phyloP scores from a whole-genome alignment of 345 rosid species.

The Eucalyptus tenuipes region DNA sequence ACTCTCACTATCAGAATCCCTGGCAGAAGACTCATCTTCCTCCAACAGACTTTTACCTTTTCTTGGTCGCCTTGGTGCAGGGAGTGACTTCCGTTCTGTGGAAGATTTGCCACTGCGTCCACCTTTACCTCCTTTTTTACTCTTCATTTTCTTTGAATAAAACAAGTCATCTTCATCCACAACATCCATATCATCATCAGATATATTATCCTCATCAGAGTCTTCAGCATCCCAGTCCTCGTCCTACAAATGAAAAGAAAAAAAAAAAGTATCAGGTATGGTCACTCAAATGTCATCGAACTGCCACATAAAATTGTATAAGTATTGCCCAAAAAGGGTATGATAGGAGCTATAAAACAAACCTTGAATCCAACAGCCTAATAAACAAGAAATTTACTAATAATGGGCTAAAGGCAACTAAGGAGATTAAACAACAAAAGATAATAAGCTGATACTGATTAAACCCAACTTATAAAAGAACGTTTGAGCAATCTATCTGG shows the following conservation, averaged over 20 bases:
- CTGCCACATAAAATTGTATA: background rate
- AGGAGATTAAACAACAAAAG: background rate
- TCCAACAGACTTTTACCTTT: slow-evolving; percentile 59
- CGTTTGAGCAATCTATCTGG: background rate
- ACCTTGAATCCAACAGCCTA: background rate
- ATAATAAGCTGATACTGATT: background rate
- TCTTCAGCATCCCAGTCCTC: slow-evolving; percentile 71
- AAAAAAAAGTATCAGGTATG: background rate
- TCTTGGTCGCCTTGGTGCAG: slow-evolving; percentile 32
- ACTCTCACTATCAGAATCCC: slow-evolving; percentile 55
- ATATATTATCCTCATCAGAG: slow-evolving; percentile 61
- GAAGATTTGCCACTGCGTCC: slow-evolving; percentile 31
- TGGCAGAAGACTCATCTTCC: slow-evolving; percentile 59
- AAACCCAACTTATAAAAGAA: background rate
- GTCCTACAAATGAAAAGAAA: slow-evolving; percentile 14
- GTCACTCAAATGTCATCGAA: background rate
- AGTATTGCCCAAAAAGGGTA: background rate
- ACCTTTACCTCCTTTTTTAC: slow-evolving; percentile 47
- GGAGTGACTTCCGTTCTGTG: slow-evolving; percentile 33
- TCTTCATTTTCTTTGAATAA: slow-evolving; percentile 46
- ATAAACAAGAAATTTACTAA: background rate
- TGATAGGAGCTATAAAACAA: background rate
- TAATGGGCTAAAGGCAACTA: background rate
- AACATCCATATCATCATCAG: slow-evolving; percentile 52
- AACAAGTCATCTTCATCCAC: slow-evolving; percentile 70